Evolutionary conservation across 164 flowering plant genomes (phyloP).

Genomic region (Umbilicus rupestris): DNA sequence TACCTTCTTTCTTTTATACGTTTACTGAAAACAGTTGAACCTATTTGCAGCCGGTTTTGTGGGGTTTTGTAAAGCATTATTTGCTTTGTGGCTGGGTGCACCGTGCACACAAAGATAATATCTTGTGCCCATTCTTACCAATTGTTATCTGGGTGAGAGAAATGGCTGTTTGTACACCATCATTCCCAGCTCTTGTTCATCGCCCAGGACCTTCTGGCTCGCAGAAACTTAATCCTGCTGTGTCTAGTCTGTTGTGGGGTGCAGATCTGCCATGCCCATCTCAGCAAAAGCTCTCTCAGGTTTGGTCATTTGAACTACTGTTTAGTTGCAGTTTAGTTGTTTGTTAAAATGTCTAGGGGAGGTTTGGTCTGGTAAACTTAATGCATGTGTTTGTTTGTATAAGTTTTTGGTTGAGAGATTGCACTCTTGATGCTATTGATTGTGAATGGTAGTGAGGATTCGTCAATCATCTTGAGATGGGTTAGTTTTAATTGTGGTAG

Average conservation of each 20-base stretch:
- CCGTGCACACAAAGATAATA: not conserved
- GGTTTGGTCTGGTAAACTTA: not conserved
- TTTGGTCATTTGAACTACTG: slow-evolving; percentile 10
- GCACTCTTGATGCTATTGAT: no score
- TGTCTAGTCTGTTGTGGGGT: slow-evolving; percentile 25
- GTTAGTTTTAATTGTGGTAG: not conserved
- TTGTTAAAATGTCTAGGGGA: not conserved
- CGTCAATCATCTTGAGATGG: not conserved
- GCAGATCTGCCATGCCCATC: slow-evolving; percentile 32
- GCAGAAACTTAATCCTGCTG: slow-evolving; percentile 13
- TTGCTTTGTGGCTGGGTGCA: no score
- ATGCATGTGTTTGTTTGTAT: not conserved
- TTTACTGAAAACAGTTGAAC: no score
- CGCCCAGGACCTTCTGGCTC: slow-evolving; percentile 22
- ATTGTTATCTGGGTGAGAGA: not conserved
- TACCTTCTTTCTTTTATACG: no score
- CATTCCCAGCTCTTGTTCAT: slow-evolving; percentile 30
- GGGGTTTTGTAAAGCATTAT: not conserved
- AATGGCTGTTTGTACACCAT: slow-evolving; percentile 56
- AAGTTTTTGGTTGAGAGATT: not conserved
- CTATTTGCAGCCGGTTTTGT: no score
- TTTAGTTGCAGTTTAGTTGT: not conserved
- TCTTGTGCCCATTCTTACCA: not conserved
- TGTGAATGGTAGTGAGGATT: no score
- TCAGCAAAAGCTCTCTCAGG: slow-evolving; percentile 33